Conservation (phyloP, 2,329 filamentous ascomycete species). For the Fusarium sarcochroum region DNA sequence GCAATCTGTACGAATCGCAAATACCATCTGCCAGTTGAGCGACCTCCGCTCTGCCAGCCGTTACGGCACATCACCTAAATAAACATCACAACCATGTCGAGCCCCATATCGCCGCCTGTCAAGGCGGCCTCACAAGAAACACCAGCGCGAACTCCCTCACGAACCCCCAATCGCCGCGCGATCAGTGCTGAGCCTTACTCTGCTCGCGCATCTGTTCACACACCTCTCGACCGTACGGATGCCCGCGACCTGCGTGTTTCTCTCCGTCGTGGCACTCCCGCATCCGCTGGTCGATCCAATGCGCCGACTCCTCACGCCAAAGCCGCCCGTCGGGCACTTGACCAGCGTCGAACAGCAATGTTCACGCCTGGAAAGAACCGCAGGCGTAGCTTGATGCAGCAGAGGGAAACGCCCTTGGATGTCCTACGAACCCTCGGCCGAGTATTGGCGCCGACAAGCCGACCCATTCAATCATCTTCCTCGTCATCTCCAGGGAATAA, state of each 20-base stretch:
- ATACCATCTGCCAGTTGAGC: not conserved
- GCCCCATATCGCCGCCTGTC: constrained; percentile 28
- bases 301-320: constrained; percentile 72
- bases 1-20: not conserved
- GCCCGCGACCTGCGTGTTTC: constrained; percentile 57
- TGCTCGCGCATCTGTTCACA: constrained; percentile 57
- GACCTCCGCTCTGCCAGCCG: not conserved
- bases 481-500: constrained; percentile 56
- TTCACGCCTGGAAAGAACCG: constrained; percentile 72
- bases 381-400: constrained; percentile 69
- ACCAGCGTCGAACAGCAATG: constrained; percentile 70
- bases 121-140: constrained; percentile 31
- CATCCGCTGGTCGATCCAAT: constrained; percentile 60
- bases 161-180: constrained; percentile 50
- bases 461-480: constrained; percentile 62
- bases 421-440: constrained; percentile 68
- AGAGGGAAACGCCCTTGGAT: constrained; percentile 69
- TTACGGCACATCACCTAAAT: constrained; percentile 22
- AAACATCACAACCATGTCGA: constrained; percentile 35
- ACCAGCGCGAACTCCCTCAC: constrained; percentile 38
- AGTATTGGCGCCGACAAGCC: constrained; percentile 64
- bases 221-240: constrained; percentile 58
- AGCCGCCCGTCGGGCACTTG: constrained; percentile 70
- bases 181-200: constrained; percentile 57
- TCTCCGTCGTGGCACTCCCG: constrained; percentile 59